Evolutionary conservation across 2,329 filamentous ascomycete genomes (phyloP).

Genomic region (Nemania abortiva): DNA sequence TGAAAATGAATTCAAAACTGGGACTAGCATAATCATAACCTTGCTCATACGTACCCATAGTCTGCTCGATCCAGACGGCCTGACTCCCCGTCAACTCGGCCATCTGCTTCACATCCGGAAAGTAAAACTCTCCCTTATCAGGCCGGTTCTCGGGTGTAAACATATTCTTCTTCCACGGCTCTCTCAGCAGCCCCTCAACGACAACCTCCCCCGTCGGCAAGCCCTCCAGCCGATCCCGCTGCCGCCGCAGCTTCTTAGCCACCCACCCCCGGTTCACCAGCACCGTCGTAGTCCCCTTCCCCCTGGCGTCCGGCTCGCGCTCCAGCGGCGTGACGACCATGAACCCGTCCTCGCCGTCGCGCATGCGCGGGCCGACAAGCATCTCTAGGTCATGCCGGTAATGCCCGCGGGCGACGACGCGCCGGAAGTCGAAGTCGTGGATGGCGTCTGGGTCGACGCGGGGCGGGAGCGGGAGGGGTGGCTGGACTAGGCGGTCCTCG

Average conservation of each 20-base stretch:
- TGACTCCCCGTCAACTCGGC: slow-evolving; percentile 84
- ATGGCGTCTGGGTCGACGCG: slow-evolving; percentile 84
- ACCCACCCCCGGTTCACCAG: slow-evolving; percentile 96
- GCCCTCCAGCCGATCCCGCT: slow-evolving; percentile 71
- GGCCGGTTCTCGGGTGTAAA: slow-evolving; percentile 94
- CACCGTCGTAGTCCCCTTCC: slow-evolving; percentile 65
- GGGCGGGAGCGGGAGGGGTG: slow-evolving; percentile 87
- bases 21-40: neutral
- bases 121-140: slow-evolving; percentile 88
- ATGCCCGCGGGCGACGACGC: slow-evolving; percentile 79
- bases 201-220: slow-evolving; percentile 78
- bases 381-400: slow-evolving; percentile 94
- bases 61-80: slow-evolving; percentile 94
- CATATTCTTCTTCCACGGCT: slow-evolving; percentile 97
- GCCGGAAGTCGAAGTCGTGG: slow-evolving; percentile 90
- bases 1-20: neutral
- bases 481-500: slow-evolving; percentile 89
- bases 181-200: slow-evolving; percentile 85
- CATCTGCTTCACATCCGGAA: slow-evolving; percentile 95
- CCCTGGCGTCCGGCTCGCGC: slow-evolving; percentile 59
- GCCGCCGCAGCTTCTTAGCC: slow-evolving; percentile 75
- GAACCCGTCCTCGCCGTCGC: slow-evolving; percentile 90
- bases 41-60: slow-evolving; percentile 76
- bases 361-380: slow-evolving; percentile 90
- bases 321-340: slow-evolving; percentile 93